Evolutionary conservation across 1,284 basidiomycete species (phyloP).

Genomic region (Caloboletus firmus): DNA sequence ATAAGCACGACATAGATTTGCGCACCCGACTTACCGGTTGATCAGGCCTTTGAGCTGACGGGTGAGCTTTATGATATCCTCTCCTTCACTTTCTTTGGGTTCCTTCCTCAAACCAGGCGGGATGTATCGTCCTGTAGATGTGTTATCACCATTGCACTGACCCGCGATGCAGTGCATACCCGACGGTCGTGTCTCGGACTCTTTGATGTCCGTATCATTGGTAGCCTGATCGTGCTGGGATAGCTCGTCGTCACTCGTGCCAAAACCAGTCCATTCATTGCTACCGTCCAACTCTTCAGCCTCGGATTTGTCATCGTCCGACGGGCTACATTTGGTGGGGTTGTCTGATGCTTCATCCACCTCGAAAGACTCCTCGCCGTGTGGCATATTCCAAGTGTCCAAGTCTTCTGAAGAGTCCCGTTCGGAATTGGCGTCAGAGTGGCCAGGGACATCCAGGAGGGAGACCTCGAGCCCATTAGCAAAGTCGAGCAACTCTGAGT

Average conservation of each 20-base stretch:
- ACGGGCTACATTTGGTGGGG: constrained; percentile 1
- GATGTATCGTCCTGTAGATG: constrained; percentile 49
- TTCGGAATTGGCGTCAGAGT: neutral
- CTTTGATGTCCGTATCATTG: neutral
- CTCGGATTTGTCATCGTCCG: constrained; percentile 5
- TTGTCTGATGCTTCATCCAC: constrained; percentile 26
- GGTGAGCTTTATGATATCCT: constrained; percentile 64
- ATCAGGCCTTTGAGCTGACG: constrained; percentile 86
- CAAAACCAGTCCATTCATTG: constrained; percentile 30
- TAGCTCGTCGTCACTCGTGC: constrained; percentile 7
- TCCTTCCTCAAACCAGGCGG: constrained; percentile 63
- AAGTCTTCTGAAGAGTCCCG: neutral
- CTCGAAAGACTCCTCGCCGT: constrained; percentile 33
- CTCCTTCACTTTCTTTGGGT: constrained; percentile 36
- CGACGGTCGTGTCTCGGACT: constrained; percentile 8
- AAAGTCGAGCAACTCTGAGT: constrained; percentile 53
- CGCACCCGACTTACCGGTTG: constrained; percentile 63
- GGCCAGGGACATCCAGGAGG: neutral
- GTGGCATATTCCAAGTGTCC: neutral
- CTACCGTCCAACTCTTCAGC: neutral
- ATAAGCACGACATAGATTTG: neutral
- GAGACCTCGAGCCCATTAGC: constrained; percentile 36
- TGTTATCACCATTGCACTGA: neutral
- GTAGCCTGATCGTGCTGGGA: constrained; percentile 22
- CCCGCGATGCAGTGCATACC: constrained; percentile 25